Evolutionary conservation across 2,329 filamentous ascomycete genomes (phyloP), one percentile per base, ranked within the genome.

Genomic region (Talaromyces pinophilus): DNA sequence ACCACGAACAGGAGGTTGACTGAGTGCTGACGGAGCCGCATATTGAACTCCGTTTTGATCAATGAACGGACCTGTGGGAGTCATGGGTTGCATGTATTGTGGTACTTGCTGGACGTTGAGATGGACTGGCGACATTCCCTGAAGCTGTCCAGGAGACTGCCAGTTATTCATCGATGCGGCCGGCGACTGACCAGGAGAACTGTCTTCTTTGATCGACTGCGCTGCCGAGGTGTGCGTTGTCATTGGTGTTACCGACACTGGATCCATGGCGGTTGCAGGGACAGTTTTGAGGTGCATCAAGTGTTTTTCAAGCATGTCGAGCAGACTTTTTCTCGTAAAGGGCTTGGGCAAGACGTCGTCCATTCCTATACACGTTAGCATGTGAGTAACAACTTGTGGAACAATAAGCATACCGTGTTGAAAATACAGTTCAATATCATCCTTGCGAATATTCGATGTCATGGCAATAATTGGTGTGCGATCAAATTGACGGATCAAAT

Each of bases 371-470:
- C 17, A 25, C 69, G 73, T 72, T 66, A 66, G 54, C 28, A 78
- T 22, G 17, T 52, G n/a, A 10, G 10, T 35, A 35, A 35, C 10
- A 11, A 10, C 33, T 11, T 10, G 8, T 35, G 33, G 10, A 35
- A 35, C 10, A 10, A 35, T 35, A 35, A 10, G 10, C 33, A 83
- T 85, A 95, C 93, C 95, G 81, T 96, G 93, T 73, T 94, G 90
- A 81, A 97, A 98, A 77, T 99, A 99, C 81, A 96, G 93, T 63
- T 94, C 92, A 68, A 98, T 96, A 76, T 99, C 95, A 73, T 97
- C 94, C 68, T 92, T 93, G 70, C 95, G 88, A 70, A 99, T 98
- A 75, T 98, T 99, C 3, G 94, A 97, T 2, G 95, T 99, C 95
- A 99, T 98, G 57, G 95, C 95, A 67, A 99, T 92, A 72, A 99